A percentile compares a stretch with the other conserved stretches of the same genome.
Conservation (phyloP, 176 grass and related monocot species). For the Oryza meyeriana region DNA sequence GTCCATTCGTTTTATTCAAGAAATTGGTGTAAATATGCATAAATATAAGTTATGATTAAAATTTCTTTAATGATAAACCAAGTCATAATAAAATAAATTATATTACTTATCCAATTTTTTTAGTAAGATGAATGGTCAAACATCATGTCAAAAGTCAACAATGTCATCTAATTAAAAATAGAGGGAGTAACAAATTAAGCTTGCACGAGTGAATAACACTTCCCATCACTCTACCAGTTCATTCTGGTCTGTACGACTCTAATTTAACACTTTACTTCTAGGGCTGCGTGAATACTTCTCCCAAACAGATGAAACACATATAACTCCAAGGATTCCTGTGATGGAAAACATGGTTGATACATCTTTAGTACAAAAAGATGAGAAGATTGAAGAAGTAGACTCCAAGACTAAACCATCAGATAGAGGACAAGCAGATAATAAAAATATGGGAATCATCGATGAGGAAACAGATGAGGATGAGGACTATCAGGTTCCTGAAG, state of each 20-base stretch:
- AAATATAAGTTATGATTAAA: no score
- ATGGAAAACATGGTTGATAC: constrained; percentile 63
- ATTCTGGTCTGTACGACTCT: background rate
- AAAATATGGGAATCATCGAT: constrained; percentile 52
- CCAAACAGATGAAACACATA: constrained; percentile 82
- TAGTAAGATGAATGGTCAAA: no score
- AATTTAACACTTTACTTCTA: constrained; percentile 34
- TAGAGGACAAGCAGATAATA: constrained; percentile 31
- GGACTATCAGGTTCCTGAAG: constrained; percentile 80
- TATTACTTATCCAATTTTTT: no score
- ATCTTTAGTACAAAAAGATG: constrained; percentile 42
- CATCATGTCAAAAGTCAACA: no score
- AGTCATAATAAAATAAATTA: no score
- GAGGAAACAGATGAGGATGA: constrained; percentile 92
- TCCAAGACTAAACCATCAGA: constrained; percentile 35
- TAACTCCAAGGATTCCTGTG: constrained; percentile 69
- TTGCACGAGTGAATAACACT: background rate
- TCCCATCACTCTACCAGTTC: background rate
- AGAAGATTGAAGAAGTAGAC: constrained; percentile 26
- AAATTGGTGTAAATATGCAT: no score
- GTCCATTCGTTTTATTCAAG: no score
- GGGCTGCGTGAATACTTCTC: constrained; percentile 89
- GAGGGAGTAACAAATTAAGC: background rate
- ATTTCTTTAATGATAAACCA: no score
- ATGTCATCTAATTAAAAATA: no score